These are phyloP conservation scores for Leccinum pellstonianum DNA, from an alignment of 768 basidiomycete species.

Conservation along the genomic window DNA sequence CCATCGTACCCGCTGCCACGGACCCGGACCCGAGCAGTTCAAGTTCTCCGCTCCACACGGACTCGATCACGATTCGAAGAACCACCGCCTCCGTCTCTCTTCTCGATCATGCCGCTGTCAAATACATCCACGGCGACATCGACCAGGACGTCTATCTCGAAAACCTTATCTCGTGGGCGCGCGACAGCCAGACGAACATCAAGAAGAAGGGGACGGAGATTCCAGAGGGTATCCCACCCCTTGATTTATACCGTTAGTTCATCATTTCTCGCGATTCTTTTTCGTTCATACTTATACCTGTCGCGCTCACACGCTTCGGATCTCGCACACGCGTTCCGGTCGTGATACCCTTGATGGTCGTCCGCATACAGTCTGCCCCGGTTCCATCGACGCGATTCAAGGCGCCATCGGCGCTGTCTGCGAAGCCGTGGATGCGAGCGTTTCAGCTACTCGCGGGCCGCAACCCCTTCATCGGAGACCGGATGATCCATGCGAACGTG, in stretches of 20 bases:
- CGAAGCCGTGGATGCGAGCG: conserved; percentile 78
- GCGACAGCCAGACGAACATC: conserved; percentile 63
- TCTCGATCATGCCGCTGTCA: conserved; percentile 60
- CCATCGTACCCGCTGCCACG: conserved; percentile 28
- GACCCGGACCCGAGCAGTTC: background rate
- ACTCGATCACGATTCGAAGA: conserved; percentile 46
- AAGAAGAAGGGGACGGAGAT: conserved; percentile 67
- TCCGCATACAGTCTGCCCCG: conserved; percentile 61
- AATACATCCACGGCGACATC: conserved; percentile 72
- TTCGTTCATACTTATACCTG: background rate
- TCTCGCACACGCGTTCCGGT: background rate
- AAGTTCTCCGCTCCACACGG: conserved; percentile 12
- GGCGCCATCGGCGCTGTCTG: conserved; percentile 83
- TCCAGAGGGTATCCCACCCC: conserved; percentile 65
- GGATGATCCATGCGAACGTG: conserved; percentile 35
- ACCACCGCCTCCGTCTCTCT: conserved; percentile 57
- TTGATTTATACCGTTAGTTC: conserved; percentile 77
- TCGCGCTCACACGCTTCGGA: background rate
- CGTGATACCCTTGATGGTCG: background rate
- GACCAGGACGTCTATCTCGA: conserved; percentile 66
- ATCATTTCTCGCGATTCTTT: background rate
- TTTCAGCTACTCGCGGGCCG: conserved; percentile 29
- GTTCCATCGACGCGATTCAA: conserved; percentile 73
- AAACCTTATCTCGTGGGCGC: conserved; percentile 58
- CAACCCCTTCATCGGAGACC: conserved; percentile 9